Base-by-base conservation (phyloP, 108 stramenopile species). In the Fragilaria crotonensis region DNA sequence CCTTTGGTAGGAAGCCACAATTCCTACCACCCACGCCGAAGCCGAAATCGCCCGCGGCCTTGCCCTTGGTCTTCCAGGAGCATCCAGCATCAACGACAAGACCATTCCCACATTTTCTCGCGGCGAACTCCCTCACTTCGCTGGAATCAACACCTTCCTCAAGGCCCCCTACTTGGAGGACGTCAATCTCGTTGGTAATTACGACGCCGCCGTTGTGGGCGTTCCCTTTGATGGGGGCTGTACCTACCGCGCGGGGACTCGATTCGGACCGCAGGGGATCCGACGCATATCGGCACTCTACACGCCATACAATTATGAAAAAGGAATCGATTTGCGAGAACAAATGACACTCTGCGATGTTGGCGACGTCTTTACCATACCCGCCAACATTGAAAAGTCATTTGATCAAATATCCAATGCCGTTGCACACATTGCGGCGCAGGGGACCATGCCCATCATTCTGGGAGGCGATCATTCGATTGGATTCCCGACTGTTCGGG, bases 351-450 rank as follows among this genome's bases (percentile, higher is more conserved):
- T 83, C 14, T 78, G 76, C 54, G 66, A 76, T 71, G 36, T 48
- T 30, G 74, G 70, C 30, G 69, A 89, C 57, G 84, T 89, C 33
- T 89, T 89, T 48, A 89, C 88, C 32, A 89, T 89, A 46, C 88
- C 88, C 29, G 88, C 84, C 63, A 89, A 89, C 68, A 63, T 89
- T 33, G 88, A 89, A 79, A 89, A 89, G 56, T 63, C 71, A 9
- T 89, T 89, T 67, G 88, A 89, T 64, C 88, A 89, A 59, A 89
- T 89, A 28, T 80, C 78, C 61, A 89, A 89, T 60, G 88, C 84
- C 41, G 75, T 89, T 18, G 88, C 84, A 5, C 78, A 85, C 55
- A 76, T 89, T 33, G 79, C 84, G 11, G 55, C 78, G 3, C 53
- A 71, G 26, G 88, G 88, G 17, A 81, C 78, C 7, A 70, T 89